Conservation (phyloP, 768 basidiomycete genomes). For the Suillus alpinus region DNA sequence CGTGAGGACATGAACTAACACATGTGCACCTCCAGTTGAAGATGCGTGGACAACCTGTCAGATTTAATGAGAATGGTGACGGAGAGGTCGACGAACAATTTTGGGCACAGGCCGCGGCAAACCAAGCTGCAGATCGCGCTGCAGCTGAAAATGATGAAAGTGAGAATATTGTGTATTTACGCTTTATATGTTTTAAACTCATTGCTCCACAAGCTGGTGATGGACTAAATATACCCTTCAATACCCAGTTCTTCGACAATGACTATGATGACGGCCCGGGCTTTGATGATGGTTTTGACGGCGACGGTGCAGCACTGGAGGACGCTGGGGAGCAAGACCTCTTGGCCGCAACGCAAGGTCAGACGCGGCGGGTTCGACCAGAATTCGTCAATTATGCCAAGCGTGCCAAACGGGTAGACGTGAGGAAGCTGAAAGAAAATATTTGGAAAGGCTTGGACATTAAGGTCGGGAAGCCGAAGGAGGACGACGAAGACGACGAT, state of each 20-base stretch:
- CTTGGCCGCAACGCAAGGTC: conserved; percentile 74
- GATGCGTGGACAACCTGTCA: conserved; percentile 76
- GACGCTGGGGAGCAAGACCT: conserved; percentile 85
- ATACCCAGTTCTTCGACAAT: conserved; percentile 96
- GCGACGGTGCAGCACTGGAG: conserved; percentile 41
- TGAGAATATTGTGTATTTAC: conserved; percentile 29
- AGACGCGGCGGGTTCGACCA: conserved; percentile 76
- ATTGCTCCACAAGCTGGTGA: conserved; percentile 38
- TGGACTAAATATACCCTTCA: conserved; percentile 68
- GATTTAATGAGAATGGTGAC: conserved; percentile 57
- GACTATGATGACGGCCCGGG: conserved; percentile 78
- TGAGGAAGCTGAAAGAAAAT: conserved; percentile 94
- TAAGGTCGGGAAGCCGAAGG: conserved; percentile 39
- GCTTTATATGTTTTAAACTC: conserved; percentile 12
- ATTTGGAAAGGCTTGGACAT: conserved; percentile 95
- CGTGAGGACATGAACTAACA: conserved; percentile 8
- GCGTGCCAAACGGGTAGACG: conserved; percentile 94
- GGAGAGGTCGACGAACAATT: conserved; percentile 95
- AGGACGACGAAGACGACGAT: conserved; percentile 40
- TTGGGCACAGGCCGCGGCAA: conserved; percentile 94
- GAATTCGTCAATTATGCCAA: conserved; percentile 93
- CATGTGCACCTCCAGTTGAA: conserved; percentile 54
- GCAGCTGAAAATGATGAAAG: conserved; percentile 62
- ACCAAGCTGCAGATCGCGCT: conserved; percentile 62
- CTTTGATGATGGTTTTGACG: conserved; percentile 59